Evolutionary conservation across 768 basidiomycete species (phyloP).

Genomic region (Leccinum rimulosum): DNA sequence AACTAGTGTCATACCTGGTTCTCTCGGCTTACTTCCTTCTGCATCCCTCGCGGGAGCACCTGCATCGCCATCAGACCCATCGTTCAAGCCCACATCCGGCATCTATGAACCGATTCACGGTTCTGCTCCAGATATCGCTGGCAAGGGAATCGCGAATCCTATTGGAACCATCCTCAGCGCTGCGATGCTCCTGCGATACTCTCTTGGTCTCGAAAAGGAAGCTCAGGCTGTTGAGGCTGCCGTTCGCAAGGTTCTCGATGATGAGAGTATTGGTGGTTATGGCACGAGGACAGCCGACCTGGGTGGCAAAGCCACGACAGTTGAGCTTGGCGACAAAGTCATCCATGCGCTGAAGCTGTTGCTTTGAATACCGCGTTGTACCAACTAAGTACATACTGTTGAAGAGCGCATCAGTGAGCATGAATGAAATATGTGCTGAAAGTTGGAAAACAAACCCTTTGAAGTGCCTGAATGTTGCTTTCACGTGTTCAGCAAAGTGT

Average conservation of each 20-base stretch:
- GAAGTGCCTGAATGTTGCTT: neutral
- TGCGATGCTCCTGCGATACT: constrained; percentile 92
- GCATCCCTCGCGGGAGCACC: constrained; percentile 93
- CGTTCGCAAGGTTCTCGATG: constrained; percentile 87
- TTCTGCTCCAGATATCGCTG: constrained; percentile 95
- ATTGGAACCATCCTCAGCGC: constrained; percentile 93
- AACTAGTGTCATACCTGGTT: constrained; percentile 95
- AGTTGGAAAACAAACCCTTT: neutral
- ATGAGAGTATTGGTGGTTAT: constrained; percentile 60
- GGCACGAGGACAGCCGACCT: constrained; percentile 86
- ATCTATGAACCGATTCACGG: constrained; percentile 98
- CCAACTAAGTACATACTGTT: neutral
- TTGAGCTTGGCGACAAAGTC: constrained; percentile 80
- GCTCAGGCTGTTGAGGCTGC: constrained; percentile 86
- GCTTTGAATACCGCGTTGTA: constrained; percentile 35
- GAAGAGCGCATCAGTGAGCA: neutral
- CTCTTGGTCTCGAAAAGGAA: constrained; percentile 82
- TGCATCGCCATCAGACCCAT: constrained; percentile 45
- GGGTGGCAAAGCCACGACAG: constrained; percentile 73
- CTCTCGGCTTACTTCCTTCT: constrained; percentile 92
- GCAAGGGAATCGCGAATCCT: constrained; percentile 89
- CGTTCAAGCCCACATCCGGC: constrained; percentile 78
- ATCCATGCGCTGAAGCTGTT: constrained; percentile 66
- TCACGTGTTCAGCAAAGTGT: neutral
- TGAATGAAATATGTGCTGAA: neutral